phyloP scores from a whole-genome alignment of 441 rosid species.

The Bocquillonia castaneifolia region DNA sequence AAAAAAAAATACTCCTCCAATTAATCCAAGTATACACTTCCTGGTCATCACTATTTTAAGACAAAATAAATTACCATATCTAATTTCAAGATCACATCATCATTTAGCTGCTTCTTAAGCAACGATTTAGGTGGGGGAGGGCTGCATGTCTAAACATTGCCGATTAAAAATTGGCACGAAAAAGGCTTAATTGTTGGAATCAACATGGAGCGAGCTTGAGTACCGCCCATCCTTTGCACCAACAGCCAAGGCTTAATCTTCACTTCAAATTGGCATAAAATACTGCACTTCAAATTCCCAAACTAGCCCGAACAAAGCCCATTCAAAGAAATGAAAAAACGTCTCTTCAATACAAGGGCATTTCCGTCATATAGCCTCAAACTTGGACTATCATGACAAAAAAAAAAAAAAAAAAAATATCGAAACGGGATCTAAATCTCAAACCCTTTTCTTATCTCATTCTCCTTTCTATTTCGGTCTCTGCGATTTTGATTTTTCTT shows the following conservation, averaged over 20 bases:
- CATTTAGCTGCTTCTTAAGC: background rate
- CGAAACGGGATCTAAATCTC: constrained; percentile 60
- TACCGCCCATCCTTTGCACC: too few relatives aligned
- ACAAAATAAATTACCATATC: background rate
- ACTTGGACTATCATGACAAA: constrained; percentile 22
- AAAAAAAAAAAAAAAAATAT: constrained; percentile 22
- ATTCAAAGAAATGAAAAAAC: too few relatives aligned
- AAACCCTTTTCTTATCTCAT: background rate
- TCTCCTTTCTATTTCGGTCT: too few relatives aligned
- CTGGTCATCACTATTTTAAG: too few relatives aligned
- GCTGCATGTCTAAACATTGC: background rate
- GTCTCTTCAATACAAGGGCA: constrained; percentile 40
- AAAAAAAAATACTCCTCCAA: too few relatives aligned
- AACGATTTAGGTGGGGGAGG: background rate
- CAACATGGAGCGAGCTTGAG: too few relatives aligned
- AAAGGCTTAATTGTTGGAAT: background rate
- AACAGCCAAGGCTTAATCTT: too few relatives aligned
- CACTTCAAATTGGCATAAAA: too few relatives aligned
- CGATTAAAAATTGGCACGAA: background rate
- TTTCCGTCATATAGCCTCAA: constrained; percentile 31
- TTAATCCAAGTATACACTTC: too few relatives aligned
- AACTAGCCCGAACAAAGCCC: background rate
- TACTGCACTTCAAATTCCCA: background rate
- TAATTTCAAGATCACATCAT: background rate
- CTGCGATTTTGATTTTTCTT: background rate